Percentiles rank a stretch among this genome's conserved stretches.
phyloP scores from a whole-genome alignment of 345 rosid genomes.

The Brassica incana region DNA sequence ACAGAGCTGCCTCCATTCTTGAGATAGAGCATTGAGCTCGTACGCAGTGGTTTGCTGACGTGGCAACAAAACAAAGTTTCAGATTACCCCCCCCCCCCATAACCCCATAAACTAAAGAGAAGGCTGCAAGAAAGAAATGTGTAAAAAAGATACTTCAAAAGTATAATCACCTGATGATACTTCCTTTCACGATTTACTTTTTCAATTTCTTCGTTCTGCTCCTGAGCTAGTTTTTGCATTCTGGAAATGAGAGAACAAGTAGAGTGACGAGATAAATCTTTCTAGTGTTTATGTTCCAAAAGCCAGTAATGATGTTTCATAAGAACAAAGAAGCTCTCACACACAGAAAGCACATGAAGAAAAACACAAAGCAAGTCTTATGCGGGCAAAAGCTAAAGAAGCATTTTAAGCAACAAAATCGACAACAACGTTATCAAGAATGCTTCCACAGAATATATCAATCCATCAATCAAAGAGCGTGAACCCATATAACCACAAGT shows the following conservation, averaged over 20 bases:
- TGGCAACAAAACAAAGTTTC: constrained; percentile 19
- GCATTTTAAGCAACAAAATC: constrained; percentile 13
- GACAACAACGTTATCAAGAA: constrained; percentile 10
- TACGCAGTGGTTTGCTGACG: constrained; percentile 85
- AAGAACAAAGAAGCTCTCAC: constrained; percentile 10
- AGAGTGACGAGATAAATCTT: constrained; percentile 4
- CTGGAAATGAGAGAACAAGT: constrained; percentile 43
- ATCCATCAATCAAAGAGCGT: constrained; percentile 1
- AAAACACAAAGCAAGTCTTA: background rate
- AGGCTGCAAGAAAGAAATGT: background rate
- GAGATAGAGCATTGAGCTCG: constrained; percentile 85
- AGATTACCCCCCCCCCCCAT: background rate
- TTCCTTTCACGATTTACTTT: constrained; percentile 93
- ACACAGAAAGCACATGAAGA: constrained; percentile 6
- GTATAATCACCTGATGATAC: constrained; percentile 75
- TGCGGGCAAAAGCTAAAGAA: constrained; percentile 4
- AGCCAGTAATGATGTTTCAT: constrained; percentile 1
- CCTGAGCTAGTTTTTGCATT: constrained; percentile 74
- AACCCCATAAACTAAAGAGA: background rate
- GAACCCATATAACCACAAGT: background rate
- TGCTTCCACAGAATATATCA: constrained; percentile 9
- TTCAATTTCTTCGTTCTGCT: constrained; percentile 82
- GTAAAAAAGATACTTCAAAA: background rate
- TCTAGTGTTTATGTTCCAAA: background rate
- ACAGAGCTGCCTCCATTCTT: constrained; percentile 93